Base-by-base conservation (phyloP, 192 early-diverging fungal species). In the Umbelopsis sp. region DNA sequence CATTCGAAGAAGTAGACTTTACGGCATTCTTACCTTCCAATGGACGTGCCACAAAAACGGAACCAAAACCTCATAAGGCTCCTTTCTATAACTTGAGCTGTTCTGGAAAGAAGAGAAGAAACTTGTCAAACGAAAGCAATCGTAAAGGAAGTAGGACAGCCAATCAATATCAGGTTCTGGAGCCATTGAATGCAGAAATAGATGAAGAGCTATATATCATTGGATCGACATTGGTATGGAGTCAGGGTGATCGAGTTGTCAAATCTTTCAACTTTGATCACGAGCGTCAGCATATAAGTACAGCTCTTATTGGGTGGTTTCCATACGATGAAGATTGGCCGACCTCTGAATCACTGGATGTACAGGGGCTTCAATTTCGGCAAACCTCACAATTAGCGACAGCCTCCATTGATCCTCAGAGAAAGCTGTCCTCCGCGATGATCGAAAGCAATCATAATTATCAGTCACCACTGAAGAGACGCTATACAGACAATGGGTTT, bases 191-290 rank as follows among this genome's bases (percentile, higher is more conserved):
- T 35, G 30, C 30, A 1, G 55, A 61, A 35, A n/a, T 16, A 5
- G 55, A 61, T 18, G 55, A 61, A 35, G 55, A 61, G 27, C 13
- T 61, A n/a, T 61, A 61, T n/a, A 61, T 61, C 11, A 16, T 61
- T 61, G 55, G 55, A 10, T 61, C 55, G 0, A 61, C 55, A 18
- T 25, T 61, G n/a, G 55, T 61, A 16, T 61, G 55, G 55, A 61
- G 55, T 18, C 25, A 30, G 33, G 55, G 30, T 18, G 55, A 35
- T 33, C 55, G 30, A 18, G 55, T 61, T 4, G 33, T 61, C 8
- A 61, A 61, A 35, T 61, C 27, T 35, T 61, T 61, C 15, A 61
- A 61, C 18, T 61, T 61, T 33, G 55, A 61, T 33, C 55, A 61
- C 11, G 55, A 61, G 15, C 21, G 25, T 22, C 55, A 61, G 13